phyloP scores from a whole-genome alignment of 139 green algal genomes.

The Chlorella vulgaris region DNA sequence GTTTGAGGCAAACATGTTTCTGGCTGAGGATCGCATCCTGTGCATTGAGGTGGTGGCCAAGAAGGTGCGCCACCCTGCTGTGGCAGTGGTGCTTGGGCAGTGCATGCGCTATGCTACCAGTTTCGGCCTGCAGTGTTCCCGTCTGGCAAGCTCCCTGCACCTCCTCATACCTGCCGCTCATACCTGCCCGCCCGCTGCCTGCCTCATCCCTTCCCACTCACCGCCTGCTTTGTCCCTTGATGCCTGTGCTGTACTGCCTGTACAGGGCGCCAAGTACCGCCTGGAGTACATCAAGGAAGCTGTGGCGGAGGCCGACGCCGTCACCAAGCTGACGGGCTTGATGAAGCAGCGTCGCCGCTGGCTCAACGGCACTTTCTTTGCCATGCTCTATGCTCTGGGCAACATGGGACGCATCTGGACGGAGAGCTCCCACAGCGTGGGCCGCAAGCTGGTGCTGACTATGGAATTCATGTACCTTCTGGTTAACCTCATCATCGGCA shows the following conservation, averaged over 20 bases:
- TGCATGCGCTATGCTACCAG: no score
- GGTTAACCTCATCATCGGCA: conserved; percentile 32
- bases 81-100: not conserved
- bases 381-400: conserved; percentile 50
- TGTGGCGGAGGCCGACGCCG: conserved; percentile 47
- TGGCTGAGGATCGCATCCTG: conserved; percentile 51
- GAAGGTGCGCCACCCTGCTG: conserved; percentile 24
- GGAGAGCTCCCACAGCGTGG: conserved; percentile 34
- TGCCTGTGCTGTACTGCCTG: not conserved
- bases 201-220: not conserved
- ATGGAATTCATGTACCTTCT: conserved; percentile 35
- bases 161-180: not conserved
- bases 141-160: not conserved
- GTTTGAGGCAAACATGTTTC: conserved; percentile 57
- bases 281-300: conserved; percentile 56
- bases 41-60: conserved; percentile 53
- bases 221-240: not conserved
- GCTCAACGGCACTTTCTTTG: conserved; percentile 57
- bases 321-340: conserved; percentile 46
- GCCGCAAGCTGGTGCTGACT: conserved; percentile 24
- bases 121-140: no score
- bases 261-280: conserved; percentile 28
- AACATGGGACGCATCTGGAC: conserved; percentile 54
- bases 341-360: conserved; percentile 56
- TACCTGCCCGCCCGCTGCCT: no score